Evolutionary conservation across 441 rosid species (phyloP).

Genomic region (Aquilaria agallochum): DNA sequence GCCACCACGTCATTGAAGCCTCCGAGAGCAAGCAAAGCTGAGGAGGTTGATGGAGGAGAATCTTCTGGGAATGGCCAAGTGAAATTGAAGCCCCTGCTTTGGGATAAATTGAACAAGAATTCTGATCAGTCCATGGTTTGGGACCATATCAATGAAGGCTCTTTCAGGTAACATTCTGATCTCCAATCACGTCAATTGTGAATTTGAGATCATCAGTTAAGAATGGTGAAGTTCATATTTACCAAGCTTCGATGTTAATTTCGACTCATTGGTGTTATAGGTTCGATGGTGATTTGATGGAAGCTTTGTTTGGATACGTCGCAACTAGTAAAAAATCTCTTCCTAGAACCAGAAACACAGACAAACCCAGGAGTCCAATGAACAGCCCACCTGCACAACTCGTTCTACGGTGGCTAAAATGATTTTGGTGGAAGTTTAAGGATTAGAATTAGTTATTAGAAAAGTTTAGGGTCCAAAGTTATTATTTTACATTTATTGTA

Average conservation of each 20-base stretch:
- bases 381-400: slow-evolving; percentile 37
- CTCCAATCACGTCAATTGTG: too few relatives aligned
- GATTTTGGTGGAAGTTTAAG: too few relatives aligned
- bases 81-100: slow-evolving; percentile 86
- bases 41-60: slow-evolving; percentile 14
- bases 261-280: slow-evolving; percentile 42
- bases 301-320: slow-evolving; percentile 87
- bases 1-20: slow-evolving; percentile 30
- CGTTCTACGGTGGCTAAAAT: too few relatives aligned
- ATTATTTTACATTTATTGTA: too few relatives aligned
- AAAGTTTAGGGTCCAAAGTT: too few relatives aligned
- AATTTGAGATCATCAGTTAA: too few relatives aligned
- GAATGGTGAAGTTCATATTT: too few relatives aligned
- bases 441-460: too few relatives aligned
- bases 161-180: slow-evolving; percentile 70
- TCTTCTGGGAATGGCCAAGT: slow-evolving; percentile 46
- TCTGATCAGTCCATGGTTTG: slow-evolving; percentile 88
- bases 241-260: neutral
- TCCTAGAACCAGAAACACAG: slow-evolving; percentile 13
- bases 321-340: slow-evolving; percentile 61
- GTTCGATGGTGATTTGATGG: slow-evolving; percentile 88
- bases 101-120: slow-evolving; percentile 83
- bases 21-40: slow-evolving; percentile 31
- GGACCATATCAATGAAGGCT: slow-evolving; percentile 83
- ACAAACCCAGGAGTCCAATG: slow-evolving; percentile 15